Percentiles rank a stretch among this genome's conserved stretches.
These are phyloP conservation scores for Eleusine indica DNA, from an alignment of 176 grass and related monocot species.

Conservation along the genomic window DNA sequence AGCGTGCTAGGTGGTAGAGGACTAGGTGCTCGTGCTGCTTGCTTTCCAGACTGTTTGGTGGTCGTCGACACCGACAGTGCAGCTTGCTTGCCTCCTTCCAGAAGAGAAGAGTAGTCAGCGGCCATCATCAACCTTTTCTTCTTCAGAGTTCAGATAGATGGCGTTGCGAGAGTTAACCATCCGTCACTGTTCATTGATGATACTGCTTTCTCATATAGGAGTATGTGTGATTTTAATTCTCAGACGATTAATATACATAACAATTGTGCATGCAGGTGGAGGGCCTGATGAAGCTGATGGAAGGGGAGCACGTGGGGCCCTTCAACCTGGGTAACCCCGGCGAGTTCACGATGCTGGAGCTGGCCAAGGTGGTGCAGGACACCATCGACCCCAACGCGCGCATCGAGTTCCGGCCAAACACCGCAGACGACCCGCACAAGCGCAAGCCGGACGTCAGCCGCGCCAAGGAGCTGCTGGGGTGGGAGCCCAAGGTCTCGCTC, in stretches of 20 bases:
- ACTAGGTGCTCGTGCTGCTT: not conserved
- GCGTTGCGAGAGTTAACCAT: not conserved
- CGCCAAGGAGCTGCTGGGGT: slow-evolving; percentile 75
- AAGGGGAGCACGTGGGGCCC: slow-evolving; percentile 69
- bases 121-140: not conserved
- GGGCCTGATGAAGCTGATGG: slow-evolving; percentile 92
- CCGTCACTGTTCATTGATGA: not conserved
- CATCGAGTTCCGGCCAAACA: slow-evolving; percentile 80
- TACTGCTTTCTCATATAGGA: no score
- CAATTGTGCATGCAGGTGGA: slow-evolving; percentile 49
- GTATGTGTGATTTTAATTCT: no score
- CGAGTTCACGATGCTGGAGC: slow-evolving; percentile 92
- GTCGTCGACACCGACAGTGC: slow-evolving; percentile 20
- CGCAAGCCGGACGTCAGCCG: slow-evolving; percentile 83
- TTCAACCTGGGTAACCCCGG: slow-evolving; percentile 93
- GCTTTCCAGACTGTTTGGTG: slow-evolving; percentile 28
- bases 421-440: slow-evolving; percentile 91
- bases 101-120: not conserved
- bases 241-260: no score
- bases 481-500: slow-evolving; percentile 81
- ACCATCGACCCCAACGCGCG: slow-evolving; percentile 69
- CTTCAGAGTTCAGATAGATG: not conserved
- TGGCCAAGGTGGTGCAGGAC: slow-evolving; percentile 94
- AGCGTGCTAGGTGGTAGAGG: no score
- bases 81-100: not conserved